Evolutionary conservation across 495 filamentous ascomycete genomes (phyloP), one percentile per base, ranked within the genome.

Genomic region (Bacidia gigantensis): DNA sequence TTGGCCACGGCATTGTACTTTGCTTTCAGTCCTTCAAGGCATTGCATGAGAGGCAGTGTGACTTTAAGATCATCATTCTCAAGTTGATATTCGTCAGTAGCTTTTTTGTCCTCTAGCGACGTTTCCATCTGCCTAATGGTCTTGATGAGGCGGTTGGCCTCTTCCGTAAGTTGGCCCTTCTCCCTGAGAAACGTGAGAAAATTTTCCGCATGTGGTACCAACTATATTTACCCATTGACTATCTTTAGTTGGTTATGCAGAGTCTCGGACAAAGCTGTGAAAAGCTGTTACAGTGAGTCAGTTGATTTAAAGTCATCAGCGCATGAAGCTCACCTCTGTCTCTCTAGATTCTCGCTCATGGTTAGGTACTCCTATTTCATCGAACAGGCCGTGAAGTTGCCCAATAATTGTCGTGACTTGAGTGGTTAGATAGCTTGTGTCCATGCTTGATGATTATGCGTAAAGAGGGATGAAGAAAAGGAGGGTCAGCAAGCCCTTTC

Each of bases 341-440:
- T 97, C 89, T 53, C 93, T 75, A 3, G 76, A 72, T 54, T 96
- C 88, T 55, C 93, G 81, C 68, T 95, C 92, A 80, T 93, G 86
- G 61, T 68, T 78, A 17, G 88, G 75, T 41, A 99, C 81, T 32
- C 92, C 92, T 59, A 99, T 96, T 57, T 97, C 90, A 66, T 97
- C 92, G 61, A 93, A 99, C 46, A 96, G 75, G 41, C 83, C 84
- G 69, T 96, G 89, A 43, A 99, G 74, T 67, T 94, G 85, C 62
- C 76, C 75, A 59, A 95, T 84, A 62, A 94, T 96, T 58, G 79
- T 89, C 58, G 86, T 86, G 66, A 96, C 86, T 76, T 96, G 89
- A 62, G 89, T 86, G 60, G 87, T 83, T 64, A 96, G 71, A 63
- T 93, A 90, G 64, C 83, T 83, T 46, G 88, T 87, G 68, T 96